Conservation (phyloP, 1,284 basidiomycete genomes). For the Austroboletus novae-zelandiae region DNA sequence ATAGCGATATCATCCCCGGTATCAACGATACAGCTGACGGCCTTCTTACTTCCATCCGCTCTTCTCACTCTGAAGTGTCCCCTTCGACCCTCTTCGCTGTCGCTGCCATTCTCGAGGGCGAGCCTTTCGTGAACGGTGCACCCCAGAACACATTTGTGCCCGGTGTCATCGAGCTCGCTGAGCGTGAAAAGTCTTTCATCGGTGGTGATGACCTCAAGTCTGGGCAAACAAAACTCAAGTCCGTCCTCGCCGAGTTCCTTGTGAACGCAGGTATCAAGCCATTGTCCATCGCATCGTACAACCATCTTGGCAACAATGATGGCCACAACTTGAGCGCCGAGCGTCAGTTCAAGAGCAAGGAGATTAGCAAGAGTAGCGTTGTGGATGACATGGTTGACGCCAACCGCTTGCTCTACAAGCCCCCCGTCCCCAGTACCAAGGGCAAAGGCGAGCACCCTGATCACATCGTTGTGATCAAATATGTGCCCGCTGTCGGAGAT, state of each 20-base stretch:
- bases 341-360: slow-evolving; percentile 96
- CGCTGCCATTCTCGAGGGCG: slow-evolving; percentile 92
- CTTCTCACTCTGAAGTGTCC: slow-evolving; percentile 88
- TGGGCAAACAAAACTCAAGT: slow-evolving; percentile 93
- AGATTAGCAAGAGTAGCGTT: slow-evolving; percentile 95
- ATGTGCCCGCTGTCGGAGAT: slow-evolving; percentile 92
- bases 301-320: slow-evolving; percentile 99
- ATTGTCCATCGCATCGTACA: slow-evolving; percentile 94
- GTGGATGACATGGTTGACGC: slow-evolving; percentile 97
- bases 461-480: slow-evolving; percentile 96
- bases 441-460: slow-evolving; percentile 95
- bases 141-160: slow-evolving; percentile 99
- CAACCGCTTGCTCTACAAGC: slow-evolving; percentile 89
- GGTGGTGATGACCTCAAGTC: slow-evolving; percentile 98
- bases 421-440: slow-evolving; percentile 56
- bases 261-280: slow-evolving; percentile 99
- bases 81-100: slow-evolving; percentile 96
- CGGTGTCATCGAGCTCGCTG: slow-evolving; percentile 91
- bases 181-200: slow-evolving; percentile 89
- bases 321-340: slow-evolving; percentile 93
- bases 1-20: slow-evolving; percentile 91
- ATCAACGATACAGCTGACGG: slow-evolving; percentile 95
- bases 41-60: slow-evolving; percentile 80
- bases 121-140: slow-evolving; percentile 96
- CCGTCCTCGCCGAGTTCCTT: slow-evolving; percentile 95